These are phyloP conservation scores for Stenocarpella maydis DNA, from an alignment of 2,329 filamentous ascomycete genomes.

Conservation along the genomic window DNA sequence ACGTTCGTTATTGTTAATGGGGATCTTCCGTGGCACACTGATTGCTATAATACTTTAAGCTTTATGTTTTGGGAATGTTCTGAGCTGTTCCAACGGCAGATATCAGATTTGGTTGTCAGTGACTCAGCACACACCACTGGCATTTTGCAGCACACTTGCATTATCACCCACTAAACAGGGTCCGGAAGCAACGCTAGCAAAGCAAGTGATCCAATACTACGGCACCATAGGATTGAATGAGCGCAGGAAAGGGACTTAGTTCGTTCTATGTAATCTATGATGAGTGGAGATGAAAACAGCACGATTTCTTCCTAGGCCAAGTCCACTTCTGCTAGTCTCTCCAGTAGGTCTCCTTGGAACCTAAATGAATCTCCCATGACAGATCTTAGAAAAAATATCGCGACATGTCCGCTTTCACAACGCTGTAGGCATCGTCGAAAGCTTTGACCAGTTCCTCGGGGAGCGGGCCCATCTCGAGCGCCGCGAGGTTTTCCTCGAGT, in stretches of 20 bases:
- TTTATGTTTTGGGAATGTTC: no score
- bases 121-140: neutral
- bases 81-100: neutral
- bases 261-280: neutral
- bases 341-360: no score
- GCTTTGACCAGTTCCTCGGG: conserved; percentile 73
- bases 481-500: conserved; percentile 55
- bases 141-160: neutral
- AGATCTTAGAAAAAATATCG: conserved; percentile 33
- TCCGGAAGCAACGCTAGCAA: neutral
- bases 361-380: neutral
- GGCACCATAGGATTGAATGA: neutral
- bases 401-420: conserved; percentile 58
- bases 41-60: neutral
- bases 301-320: neutral
- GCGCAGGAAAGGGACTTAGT: neutral
- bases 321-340: no score
- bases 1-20: neutral
- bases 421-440: conserved; percentile 78
- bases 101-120: neutral
- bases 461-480: conserved; percentile 65
- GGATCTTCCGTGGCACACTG: neutral
- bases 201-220: neutral
- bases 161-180: neutral
- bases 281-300: neutral